Percentiles rank a stretch among this genome's conserved stretches.
phyloP scores from a whole-genome alignment of 805 yeast species.

The Hanseniaspora valbyensis region DNA sequence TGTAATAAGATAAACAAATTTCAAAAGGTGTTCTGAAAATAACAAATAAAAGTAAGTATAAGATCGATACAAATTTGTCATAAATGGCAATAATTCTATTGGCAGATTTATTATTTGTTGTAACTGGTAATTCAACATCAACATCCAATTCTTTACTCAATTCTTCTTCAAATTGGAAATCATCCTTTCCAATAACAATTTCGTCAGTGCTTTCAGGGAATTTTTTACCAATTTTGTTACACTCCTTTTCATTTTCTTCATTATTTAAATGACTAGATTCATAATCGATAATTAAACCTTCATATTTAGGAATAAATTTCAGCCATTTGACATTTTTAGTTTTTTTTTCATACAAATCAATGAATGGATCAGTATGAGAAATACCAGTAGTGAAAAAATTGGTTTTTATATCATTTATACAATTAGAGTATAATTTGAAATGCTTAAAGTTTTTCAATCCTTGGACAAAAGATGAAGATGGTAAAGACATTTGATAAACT shows the following conservation, averaged over 20 bases:
- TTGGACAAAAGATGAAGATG: conserved; percentile 46
- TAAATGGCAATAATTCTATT: not conserved
- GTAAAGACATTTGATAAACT: conserved; percentile 54
- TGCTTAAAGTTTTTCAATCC: conserved; percentile 45
- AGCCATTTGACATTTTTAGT: conserved; percentile 32
- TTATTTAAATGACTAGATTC: conserved; percentile 10
- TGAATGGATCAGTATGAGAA: conserved; percentile 49
- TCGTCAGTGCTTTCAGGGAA: not conserved
- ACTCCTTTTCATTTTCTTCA: not conserved
- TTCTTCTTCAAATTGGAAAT: not conserved
- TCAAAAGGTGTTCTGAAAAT: conserved; percentile 9
- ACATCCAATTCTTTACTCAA: conserved; percentile 4
- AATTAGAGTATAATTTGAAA: conserved; percentile 57
- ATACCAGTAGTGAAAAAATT: conserved; percentile 77
- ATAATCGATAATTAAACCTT: conserved; percentile 32
- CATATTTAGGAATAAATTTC: conserved; percentile 41
- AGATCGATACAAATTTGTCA: not conserved
- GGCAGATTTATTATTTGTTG: not conserved
- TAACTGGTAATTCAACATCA: not conserved
- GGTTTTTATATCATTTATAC: conserved; percentile 68
- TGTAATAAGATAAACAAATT: conserved; percentile 1
- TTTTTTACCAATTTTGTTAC: not conserved
- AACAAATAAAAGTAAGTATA: not conserved
- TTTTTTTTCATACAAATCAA: conserved; percentile 34
- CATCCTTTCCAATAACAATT: too few species aligned